Conservation (phyloP, 352 stramenopile species). For the Globisporangium acanthophoron region DNA sequence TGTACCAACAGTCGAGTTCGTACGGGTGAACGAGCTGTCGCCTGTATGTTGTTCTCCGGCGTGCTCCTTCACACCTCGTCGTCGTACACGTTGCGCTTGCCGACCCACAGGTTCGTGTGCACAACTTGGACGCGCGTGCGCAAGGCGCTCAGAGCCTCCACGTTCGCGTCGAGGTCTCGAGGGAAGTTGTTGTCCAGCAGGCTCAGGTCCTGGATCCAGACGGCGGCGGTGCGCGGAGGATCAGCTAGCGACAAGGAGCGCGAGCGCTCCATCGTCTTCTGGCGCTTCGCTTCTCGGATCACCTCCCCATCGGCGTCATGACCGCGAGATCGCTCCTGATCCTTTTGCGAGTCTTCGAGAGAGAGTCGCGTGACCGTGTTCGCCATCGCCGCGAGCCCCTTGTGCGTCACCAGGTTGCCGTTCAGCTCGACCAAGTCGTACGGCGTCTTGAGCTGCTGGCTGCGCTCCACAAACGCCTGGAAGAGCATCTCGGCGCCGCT, state of each 20-base stretch:
- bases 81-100: slow-evolving; percentile 72
- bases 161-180: slow-evolving; percentile 18
- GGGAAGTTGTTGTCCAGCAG: slow-evolving; percentile 74
- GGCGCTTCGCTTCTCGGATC: slow-evolving; percentile 5
- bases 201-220: slow-evolving; percentile 45
- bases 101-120: slow-evolving; percentile 58
- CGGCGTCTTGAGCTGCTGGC: slow-evolving; percentile 20
- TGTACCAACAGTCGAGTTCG: not conserved
- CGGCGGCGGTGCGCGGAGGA: not conserved
- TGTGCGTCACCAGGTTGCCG: slow-evolving; percentile 66
- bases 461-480: slow-evolving; percentile 40
- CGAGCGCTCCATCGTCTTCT: not conserved
- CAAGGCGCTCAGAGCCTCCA: slow-evolving; percentile 22
- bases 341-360: not conserved
- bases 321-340: not conserved
- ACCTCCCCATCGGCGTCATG: not conserved
- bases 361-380: slow-evolving; percentile 23
- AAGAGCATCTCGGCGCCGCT: slow-evolving; percentile 42
- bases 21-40: not conserved
- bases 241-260: too few species aligned
- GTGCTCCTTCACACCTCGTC: slow-evolving; percentile 54
- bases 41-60: not conserved
- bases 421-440: slow-evolving; percentile 57
- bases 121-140: slow-evolving; percentile 31
- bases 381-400: slow-evolving; percentile 33